Evolutionary conservation across 176 grass and related monocot genomes (phyloP).

Genomic region (Oryza punctata): DNA sequence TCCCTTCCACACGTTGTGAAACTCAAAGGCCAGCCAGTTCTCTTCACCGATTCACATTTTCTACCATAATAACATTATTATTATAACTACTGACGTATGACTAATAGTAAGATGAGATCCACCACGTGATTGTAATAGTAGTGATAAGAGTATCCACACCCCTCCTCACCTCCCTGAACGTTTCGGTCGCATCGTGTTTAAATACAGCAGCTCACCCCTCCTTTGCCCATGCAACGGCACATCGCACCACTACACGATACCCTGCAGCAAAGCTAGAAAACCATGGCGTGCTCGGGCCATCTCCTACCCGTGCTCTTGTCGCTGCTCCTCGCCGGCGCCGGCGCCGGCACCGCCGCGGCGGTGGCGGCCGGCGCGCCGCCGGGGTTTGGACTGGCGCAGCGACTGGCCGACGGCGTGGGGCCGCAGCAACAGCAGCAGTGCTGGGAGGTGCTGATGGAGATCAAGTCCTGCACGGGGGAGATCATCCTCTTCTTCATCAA

Average conservation of each 20-base stretch:
- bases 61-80: no score
- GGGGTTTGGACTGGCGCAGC: constrained; percentile 13
- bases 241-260: background rate
- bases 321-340: constrained; percentile 5
- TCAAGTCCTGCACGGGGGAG: constrained; percentile 77
- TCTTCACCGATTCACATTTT: no score
- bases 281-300: constrained; percentile 25
- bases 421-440: constrained; percentile 49
- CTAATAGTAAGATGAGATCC: no score
- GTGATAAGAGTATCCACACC: no score
- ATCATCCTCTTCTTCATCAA: constrained; percentile 81
- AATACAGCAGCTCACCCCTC: constrained; percentile 40
- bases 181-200: constrained; percentile 6
- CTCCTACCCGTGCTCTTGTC: background rate
- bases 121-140: no score
- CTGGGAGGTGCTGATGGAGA: constrained; percentile 64
- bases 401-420: constrained; percentile 38
- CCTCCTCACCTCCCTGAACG: constrained; percentile 6
- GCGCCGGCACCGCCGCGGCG: background rate
- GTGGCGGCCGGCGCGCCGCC: background rate
- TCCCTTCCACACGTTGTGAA: constrained; percentile 14
- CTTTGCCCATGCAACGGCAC: background rate
- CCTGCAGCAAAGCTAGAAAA: background rate
- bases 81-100: no score
- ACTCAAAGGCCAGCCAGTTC: background rate